Conservation (phyloP, 2,329 filamentous ascomycete species). For the Trichoderma sp. region DNA sequence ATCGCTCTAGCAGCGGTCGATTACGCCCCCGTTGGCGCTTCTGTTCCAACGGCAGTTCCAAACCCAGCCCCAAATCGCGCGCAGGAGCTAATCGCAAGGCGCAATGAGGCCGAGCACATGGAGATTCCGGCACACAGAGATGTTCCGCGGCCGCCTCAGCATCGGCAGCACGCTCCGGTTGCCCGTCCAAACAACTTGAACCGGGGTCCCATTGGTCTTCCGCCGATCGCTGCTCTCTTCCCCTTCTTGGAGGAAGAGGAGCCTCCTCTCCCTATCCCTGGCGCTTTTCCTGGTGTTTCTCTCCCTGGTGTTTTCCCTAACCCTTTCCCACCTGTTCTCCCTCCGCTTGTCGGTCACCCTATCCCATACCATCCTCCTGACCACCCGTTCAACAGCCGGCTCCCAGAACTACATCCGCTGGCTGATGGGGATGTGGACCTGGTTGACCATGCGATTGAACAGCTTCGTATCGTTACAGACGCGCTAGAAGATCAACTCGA, state of each 20-base stretch:
- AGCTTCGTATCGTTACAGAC: background rate
- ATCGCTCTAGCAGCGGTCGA: background rate
- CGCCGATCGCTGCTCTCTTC: background rate
- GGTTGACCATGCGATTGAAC: background rate
- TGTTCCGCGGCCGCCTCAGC: background rate
- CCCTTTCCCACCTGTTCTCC: background rate
- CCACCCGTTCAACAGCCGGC: background rate
- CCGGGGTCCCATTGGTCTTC: background rate
- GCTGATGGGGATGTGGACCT: background rate
- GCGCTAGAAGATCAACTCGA: background rate
- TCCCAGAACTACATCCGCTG: background rate
- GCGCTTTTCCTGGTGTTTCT: background rate
- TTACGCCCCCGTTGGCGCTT: background rate
- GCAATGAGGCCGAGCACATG: background rate
- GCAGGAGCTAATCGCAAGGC: background rate
- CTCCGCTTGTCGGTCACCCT: background rate
- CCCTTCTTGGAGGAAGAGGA: background rate
- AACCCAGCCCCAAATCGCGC: background rate
- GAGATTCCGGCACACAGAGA: background rate
- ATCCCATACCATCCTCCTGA: background rate
- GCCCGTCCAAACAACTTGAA: background rate
- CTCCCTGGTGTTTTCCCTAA: background rate
- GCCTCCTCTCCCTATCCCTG: background rate
- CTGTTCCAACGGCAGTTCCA: background rate
- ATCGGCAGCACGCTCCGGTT: background rate